Evolutionary conservation across 1,284 basidiomycete species (phyloP).

Genomic region (Cronartium quercuum): DNA sequence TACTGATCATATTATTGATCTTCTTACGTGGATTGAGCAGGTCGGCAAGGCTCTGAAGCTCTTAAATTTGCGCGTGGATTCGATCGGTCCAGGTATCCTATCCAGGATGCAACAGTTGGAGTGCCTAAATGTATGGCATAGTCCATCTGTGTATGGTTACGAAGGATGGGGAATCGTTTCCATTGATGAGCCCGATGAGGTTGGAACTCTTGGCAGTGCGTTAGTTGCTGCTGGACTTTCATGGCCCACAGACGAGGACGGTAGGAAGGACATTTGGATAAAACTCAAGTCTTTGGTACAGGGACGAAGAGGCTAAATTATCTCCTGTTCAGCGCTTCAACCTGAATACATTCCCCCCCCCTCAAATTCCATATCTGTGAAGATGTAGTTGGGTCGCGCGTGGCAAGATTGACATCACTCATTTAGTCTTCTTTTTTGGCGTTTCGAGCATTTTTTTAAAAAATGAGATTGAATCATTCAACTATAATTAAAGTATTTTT

Average conservation of each 20-base stretch:
- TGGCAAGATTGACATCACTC: too few relatives aligned
- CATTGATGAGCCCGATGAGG: neutral
- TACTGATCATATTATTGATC: neutral
- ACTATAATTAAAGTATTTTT: too few relatives aligned
- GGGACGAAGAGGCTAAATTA: too few relatives aligned
- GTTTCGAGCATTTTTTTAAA: too few relatives aligned
- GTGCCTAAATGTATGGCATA: conserved; percentile 33
- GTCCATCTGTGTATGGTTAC: conserved; percentile 2
- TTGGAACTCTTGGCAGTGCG: conserved; percentile 5
- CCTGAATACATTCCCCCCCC: too few relatives aligned
- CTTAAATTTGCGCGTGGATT: conserved; percentile 30
- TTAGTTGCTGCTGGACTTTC: conserved; percentile 13
- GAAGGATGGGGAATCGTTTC: conserved; percentile 33
- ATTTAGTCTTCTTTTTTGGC: too few relatives aligned
- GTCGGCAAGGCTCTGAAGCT: neutral
- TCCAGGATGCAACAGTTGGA: neutral
- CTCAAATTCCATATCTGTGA: too few relatives aligned
- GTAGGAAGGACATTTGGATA: conserved; percentile 30
- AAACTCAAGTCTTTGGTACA: conserved; percentile 26
- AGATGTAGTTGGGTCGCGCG: too few relatives aligned
- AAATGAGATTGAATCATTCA: too few relatives aligned
- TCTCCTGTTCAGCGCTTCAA: too few relatives aligned
- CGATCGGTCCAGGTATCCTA: conserved; percentile 2
- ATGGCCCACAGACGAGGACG: conserved; percentile 20
- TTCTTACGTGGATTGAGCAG: too few relatives aligned